Base-by-base conservation (phyloP, 108 stramenopile species). In the Fragilariopsis cylindrus region DNA sequence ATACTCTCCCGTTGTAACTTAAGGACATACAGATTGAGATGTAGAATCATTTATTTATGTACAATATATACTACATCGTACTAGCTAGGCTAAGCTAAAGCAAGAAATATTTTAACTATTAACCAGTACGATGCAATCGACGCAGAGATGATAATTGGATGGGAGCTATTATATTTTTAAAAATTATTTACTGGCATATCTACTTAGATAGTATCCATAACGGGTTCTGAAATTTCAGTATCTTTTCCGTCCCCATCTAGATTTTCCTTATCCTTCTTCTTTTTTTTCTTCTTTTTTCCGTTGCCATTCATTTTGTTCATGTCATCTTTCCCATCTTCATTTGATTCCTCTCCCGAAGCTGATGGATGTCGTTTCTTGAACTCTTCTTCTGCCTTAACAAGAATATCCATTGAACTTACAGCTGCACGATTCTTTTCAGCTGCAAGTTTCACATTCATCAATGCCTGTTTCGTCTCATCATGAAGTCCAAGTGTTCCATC, bases 371-470 rank as follows among this genome's bases (percentile, higher is more conserved):
- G 52, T 45, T 63, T 50, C 55, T 69, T 73, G 68, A 79, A 79
- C 3, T 44, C 63, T 57, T 79, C 72, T 63, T 80, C 79, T n/a
- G 74, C 79, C 48, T 75, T 74, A 15, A 70, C 70, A 18, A 80
- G 66, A 41, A 80, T 48, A 16, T 67, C 74, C 73, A 74, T 75
- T 6, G 57, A 60, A 12, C 63, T 21, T 15, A 48, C 65, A 11
- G 73, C 74, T 7, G 42, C 57, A 7, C 74, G 69, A 41, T 75
- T 73, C 50, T 75, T 80, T 9, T 73, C 70, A 6, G 79, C 79
- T 5, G 79, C 79, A 42, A 71, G 62, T 41, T 73, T 49, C 8
- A 80, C 45, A 47, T 80, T 75, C 72, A 73, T 69, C 52, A 80
- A 46, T 40, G 74, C 70, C 18, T 73, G 73, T 52, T 75, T 80